These are phyloP conservation scores for Coniferiporia weirii DNA, from an alignment of 1,284 basidiomycete species.

Conservation along the genomic window DNA sequence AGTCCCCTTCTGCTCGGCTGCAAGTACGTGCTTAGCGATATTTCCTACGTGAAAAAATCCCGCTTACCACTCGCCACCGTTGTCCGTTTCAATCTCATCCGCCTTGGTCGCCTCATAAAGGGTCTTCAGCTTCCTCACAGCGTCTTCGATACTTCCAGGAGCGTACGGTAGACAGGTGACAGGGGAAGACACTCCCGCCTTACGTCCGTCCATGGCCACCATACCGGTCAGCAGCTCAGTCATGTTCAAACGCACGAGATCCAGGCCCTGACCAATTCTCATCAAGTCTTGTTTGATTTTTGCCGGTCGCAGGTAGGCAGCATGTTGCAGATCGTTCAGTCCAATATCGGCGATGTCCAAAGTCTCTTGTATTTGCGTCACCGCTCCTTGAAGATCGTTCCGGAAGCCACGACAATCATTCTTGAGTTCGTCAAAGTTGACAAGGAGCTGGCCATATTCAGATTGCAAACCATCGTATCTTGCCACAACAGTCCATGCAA, in stretches of 20 bases:
- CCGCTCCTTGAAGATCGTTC: background rate
- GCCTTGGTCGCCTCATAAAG: background rate
- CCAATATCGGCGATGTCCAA: conserved; percentile 12
- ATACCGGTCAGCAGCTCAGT: conserved; percentile 3
- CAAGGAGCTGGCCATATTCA: conserved; percentile 10
- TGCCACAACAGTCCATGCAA: conserved; percentile 7
- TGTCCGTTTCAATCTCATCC: background rate
- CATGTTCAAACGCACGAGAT: conserved; percentile 6
- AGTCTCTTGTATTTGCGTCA: conserved; percentile 4
- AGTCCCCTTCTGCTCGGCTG: background rate
- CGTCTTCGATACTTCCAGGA: conserved; percentile 11
- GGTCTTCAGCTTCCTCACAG: conserved; percentile 10
- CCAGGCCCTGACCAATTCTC: conserved; percentile 9
- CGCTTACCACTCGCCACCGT: background rate
- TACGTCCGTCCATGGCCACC: background rate
- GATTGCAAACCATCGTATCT: conserved; percentile 10
- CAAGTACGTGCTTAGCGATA: background rate
- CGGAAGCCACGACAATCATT: conserved; percentile 3
- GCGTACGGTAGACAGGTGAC: background rate
- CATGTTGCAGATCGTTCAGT: conserved; percentile 3
- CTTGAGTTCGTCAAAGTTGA: conserved; percentile 4
- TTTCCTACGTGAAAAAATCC: background rate
- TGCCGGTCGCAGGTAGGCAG: background rate
- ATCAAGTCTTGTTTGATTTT: conserved; percentile 10
- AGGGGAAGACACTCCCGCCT: background rate